Percentiles rank a stretch among this genome's conserved stretches.
Evolutionary conservation across 768 basidiomycete genomes (phyloP).

Genomic region (Trametes sanguinea): DNA sequence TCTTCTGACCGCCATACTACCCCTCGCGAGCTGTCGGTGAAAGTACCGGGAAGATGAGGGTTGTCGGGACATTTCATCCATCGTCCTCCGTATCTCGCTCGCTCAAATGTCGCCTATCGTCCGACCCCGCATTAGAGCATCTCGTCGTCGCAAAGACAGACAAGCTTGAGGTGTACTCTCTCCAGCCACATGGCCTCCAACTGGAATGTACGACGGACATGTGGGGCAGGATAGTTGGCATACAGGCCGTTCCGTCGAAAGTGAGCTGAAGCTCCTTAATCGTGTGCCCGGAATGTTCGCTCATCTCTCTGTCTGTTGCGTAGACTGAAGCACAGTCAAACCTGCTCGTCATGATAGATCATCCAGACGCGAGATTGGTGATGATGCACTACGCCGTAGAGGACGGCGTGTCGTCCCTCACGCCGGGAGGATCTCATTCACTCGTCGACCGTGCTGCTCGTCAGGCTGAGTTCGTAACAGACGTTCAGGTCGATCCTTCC

Average conservation of each 20-base stretch:
- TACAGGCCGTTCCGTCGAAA: slow-evolving; percentile 55
- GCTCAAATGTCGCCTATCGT: slow-evolving; percentile 63
- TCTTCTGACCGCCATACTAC: background rate
- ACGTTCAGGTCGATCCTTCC: slow-evolving; percentile 64
- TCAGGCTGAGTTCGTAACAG: slow-evolving; percentile 69
- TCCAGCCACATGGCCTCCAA: slow-evolving; percentile 60
- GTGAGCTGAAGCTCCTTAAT: slow-evolving; percentile 40
- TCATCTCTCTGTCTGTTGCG: background rate
- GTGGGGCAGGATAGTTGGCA: slow-evolving; percentile 64
- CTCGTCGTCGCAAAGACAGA: slow-evolving; percentile 71
- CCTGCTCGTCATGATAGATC: slow-evolving; percentile 69
- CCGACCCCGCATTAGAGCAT: slow-evolving; percentile 52
- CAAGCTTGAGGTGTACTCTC: slow-evolving; percentile 66
- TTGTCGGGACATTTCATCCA: slow-evolving; percentile 76
- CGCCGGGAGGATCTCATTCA: slow-evolving; percentile 46
- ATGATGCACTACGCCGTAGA: slow-evolving; percentile 55
- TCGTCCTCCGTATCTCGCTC: slow-evolving; percentile 74
- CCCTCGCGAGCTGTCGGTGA: background rate
- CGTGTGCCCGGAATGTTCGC: background rate
- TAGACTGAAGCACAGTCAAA: slow-evolving; percentile 38
- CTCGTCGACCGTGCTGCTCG: slow-evolving; percentile 61
- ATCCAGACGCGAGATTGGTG: slow-evolving; percentile 74
- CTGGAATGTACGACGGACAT: slow-evolving; percentile 62
- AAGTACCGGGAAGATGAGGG: slow-evolving; percentile 41
- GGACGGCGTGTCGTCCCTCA: slow-evolving; percentile 36